These are phyloP conservation scores for Citrullus colocynthis DNA, from an alignment of 306 rosid genomes.

Conservation along the genomic window DNA sequence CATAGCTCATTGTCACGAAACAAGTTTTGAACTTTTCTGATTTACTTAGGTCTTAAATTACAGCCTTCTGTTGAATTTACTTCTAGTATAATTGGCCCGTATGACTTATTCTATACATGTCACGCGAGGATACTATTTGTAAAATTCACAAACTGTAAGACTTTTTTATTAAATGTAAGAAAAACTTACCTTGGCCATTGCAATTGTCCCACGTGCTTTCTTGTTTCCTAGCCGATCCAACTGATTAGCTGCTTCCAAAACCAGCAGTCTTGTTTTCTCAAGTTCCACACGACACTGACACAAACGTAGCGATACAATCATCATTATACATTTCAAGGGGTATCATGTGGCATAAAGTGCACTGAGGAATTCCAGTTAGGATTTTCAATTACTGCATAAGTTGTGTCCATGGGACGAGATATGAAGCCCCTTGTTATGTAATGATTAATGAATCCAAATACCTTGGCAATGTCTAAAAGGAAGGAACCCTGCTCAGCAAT, in stretches of 20 bases:
- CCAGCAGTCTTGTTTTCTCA: slow-evolving; percentile 70
- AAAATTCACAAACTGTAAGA: neutral
- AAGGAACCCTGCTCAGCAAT: slow-evolving; percentile 93
- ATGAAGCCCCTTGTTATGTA: neutral
- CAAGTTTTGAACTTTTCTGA: neutral
- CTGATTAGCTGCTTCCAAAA: slow-evolving; percentile 88
- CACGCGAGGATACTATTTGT: neutral
- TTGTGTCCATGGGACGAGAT: neutral
- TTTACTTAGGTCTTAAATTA: neutral
- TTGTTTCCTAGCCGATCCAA: slow-evolving; percentile 85
- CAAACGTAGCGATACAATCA: neutral
- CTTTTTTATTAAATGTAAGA: neutral
- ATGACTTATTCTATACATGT: neutral
- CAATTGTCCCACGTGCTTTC: slow-evolving; percentile 70
- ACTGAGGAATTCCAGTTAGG: neutral
- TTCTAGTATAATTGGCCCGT: neutral
- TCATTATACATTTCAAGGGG: neutral
- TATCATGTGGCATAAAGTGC: neutral
- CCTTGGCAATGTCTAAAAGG: slow-evolving; percentile 75
- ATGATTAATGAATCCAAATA: slow-evolving; percentile 8
- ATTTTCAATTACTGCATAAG: neutral
- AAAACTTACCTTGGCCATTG: slow-evolving; percentile 83
- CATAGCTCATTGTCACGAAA: neutral
- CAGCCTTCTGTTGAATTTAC: neutral
- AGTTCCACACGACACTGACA: slow-evolving; percentile 81